Conservation (phyloP, 495 filamentous ascomycete species). For the Neurospora intermedia region DNA sequence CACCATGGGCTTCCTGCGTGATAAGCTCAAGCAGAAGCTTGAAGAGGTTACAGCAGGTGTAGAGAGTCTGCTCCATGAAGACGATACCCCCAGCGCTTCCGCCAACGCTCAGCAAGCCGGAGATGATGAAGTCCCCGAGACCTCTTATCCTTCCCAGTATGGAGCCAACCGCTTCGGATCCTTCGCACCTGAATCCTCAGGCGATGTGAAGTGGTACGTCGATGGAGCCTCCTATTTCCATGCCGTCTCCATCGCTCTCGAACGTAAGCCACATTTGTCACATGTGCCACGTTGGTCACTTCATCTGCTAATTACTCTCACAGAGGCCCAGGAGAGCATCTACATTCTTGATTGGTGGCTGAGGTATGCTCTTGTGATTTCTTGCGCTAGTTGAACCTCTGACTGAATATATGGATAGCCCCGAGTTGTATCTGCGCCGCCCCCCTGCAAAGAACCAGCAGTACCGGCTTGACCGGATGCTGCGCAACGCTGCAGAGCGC, state of each 20-base stretch:
- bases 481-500: slow-evolving; percentile 74
- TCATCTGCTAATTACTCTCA: slow-evolving; percentile 10
- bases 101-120: not conserved
- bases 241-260: slow-evolving; percentile 75
- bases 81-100: not conserved
- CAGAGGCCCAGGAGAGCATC: slow-evolving; percentile 66
- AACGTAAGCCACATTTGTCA: slow-evolving; percentile 29
- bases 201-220: slow-evolving; percentile 91
- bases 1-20: slow-evolving; percentile 11
- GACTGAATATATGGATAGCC: slow-evolving; percentile 22
- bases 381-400: not conserved
- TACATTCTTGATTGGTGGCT: slow-evolving; percentile 97
- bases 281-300: not conserved
- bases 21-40: slow-evolving; percentile 10
- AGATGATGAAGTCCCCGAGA: not conserved
- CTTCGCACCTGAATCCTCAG: slow-evolving; percentile 78
- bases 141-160: slow-evolving; percentile 15
- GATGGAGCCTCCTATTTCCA: slow-evolving; percentile 89
- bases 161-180: slow-evolving; percentile 64
- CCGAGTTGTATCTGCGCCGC: slow-evolving; percentile 80
- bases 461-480: slow-evolving; percentile 84
- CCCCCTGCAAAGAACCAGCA: slow-evolving; percentile 72
- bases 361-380: slow-evolving; percentile 22
- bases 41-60: not conserved
- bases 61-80: not conserved